Evolutionary conservation across 768 basidiomycete species (phyloP).

Genomic region (Mycena chlorophos): DNA sequence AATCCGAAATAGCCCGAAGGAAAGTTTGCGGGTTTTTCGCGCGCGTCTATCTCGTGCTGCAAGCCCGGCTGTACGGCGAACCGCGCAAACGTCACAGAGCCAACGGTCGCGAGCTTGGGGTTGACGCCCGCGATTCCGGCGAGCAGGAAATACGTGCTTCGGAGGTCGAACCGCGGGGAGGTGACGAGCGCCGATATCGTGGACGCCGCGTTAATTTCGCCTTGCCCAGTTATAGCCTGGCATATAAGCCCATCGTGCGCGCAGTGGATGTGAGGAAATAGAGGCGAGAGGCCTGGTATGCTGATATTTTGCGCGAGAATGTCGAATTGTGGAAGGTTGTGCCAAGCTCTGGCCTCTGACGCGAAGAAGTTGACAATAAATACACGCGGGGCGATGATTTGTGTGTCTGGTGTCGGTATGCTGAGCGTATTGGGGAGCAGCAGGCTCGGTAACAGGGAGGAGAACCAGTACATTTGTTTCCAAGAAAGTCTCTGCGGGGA

Average conservation of each 20-base stretch:
- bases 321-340: conserved; percentile 27
- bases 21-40: conserved; percentile 37
- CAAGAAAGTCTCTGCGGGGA: neutral
- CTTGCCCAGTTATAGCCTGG: conserved; percentile 33
- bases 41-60: conserved; percentile 39
- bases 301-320: conserved; percentile 33
- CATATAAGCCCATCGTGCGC: conserved; percentile 32
- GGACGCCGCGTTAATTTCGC: conserved; percentile 40
- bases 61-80: conserved; percentile 34
- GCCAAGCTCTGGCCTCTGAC: conserved; percentile 21
- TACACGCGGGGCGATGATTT: neutral
- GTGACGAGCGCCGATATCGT: conserved; percentile 32
- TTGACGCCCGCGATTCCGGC: conserved; percentile 39
- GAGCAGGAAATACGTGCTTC: conserved; percentile 36
- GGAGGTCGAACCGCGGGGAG: conserved; percentile 33
- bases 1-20: conserved; percentile 31
- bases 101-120: conserved; percentile 33
- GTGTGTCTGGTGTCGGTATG: neutral
- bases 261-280: conserved; percentile 37
- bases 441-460: neutral
- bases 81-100: conserved; percentile 34
- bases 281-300: conserved; percentile 34
- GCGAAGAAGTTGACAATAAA: neutral
- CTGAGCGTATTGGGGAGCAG: neutral
- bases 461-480: neutral